Base-by-base conservation (phyloP, 176 grass and related monocot genomes). In the Dactylis glomerata region DNA sequence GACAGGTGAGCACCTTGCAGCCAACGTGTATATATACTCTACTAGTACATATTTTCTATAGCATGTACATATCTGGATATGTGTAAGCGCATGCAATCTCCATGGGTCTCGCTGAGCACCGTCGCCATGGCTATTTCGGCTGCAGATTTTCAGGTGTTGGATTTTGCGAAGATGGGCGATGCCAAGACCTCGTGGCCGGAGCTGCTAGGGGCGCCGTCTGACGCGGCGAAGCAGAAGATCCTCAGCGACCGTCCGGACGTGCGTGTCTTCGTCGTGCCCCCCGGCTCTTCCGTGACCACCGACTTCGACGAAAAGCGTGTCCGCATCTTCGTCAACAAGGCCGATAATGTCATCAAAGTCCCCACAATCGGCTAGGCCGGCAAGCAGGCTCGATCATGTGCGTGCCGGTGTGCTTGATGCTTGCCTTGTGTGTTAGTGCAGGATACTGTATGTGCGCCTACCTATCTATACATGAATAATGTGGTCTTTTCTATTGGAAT, bases 121-220 rank as follows among this genome's bases (percentile, higher is more conserved):
- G 34, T 26, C 10, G 36, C 26, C 12, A 4, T 10, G 8, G 2
- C 65, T 38, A 14, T 71, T 58, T 45, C 32, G 10, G 7, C 7
- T 40, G 58, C 75, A 77, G 4, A 41, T 41, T 41, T 67, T 0
- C 56, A 65, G 57, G 22, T 27, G 20, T n/a, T 68, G 26, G 40
- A 14, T 5, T 15, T 3, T 37, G 51, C 10, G 4, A 19, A 30
- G 6, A 81, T 87, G 85, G 52, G 76, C 8, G 26, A 50, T 30
- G 45, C 46, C 22, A 82, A 87, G 59, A 58, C 59, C 47, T 45
- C 71, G 4, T 87, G 86, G 86, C 79, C 86, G 26, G 86, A 92
- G 82, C 26, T 78, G 78, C 2, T 68, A 37, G 34, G 78, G n/a
- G 14, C 20, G 78, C 86, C 84, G 52, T 66, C 28, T 0, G 74